Base-by-base conservation (phyloP, 148 eudicot species). In the Dysphania ambrosioides region DNA sequence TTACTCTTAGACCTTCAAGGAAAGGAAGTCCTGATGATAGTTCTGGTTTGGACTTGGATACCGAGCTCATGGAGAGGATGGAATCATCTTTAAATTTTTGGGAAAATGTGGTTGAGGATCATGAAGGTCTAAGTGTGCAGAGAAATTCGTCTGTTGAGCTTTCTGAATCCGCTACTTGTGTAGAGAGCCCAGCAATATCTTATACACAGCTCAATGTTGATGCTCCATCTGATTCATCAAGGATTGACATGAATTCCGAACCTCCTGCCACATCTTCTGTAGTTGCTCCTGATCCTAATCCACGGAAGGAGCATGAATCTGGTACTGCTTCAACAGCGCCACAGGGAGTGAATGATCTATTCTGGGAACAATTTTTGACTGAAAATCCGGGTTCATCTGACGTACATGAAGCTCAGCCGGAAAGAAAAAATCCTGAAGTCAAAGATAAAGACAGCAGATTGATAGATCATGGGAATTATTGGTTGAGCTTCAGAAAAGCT, bases 311-410 rank as follows among this genome's bases (percentile, higher is more conserved):
- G 66, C 70, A 80, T 35, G 87, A 76, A 73, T 76, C 78, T 44
- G 84, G 66, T 34, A 72, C 77, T 51, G 82, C 78, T 21, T 66
- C 82, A 47, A 83, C 78, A 56, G 86, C 34, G 16, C 77, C 80
- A n/a, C 82, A 84, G 18, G 83, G 91, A 68, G 97, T 80, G 41
- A 93, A 93, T 72, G 97, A 93, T 77, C 81, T 80, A 12, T 93
- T 93, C 56, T 93, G 97, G 97, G 92, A 89, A 62, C 93, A 91
- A 41, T 91, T 93, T 80, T 78, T 93, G 87, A 89, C 94, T 9
- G 98, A 93, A 77, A 91, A 84, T 84, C 97, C 92, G 16, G 98
- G 92, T 75, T 85, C 98, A 10, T 70, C 83, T 27, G 83, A 79
- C 34, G 81, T 81, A 12, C 76, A 80, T 71, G 90, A 90, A 78